Base-by-base conservation (phyloP, 1,284 basidiomycete species). In the Heterobasidion parviporum region DNA sequence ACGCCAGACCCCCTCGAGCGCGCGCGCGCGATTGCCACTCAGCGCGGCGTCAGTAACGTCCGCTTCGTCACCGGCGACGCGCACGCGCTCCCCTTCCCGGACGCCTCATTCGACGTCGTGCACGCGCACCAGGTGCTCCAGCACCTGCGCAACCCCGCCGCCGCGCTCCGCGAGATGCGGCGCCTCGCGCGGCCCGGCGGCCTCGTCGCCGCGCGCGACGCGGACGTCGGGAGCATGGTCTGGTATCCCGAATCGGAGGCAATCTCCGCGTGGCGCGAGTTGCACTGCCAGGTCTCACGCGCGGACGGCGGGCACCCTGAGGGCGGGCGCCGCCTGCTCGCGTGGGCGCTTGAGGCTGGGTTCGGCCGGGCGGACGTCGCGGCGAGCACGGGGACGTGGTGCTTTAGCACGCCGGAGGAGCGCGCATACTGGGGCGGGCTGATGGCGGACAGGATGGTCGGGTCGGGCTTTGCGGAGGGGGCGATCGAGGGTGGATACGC, bases 101-200 rank as follows among this genome's bases (percentile, higher is more conserved):
- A 76, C 59, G 64, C 56, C 38, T 63, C 68, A 9, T 75, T 74
- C 63, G 76, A 77, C 63, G 65, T 76, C 58, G 73, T 74, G n/a
- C 73, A 76, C 59, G 69, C 70, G 41, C 74, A 76, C 58, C 74
- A 77, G 61, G 74, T 78, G 12, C 65, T 77, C 4, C 71, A 74
- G 62, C 75, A 78, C 62, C 62, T 76, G 36, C 48, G 60, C 7
- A 70, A 77, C 55, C 75, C 75, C 2, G 63, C 73, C 16, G 56
- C 61, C 32, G 68, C 70, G 8, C 63, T 77, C 41, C 64, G 65
- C 51, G 76, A 78, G 65, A 76, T 78, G 74, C 65, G 64, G 8
- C 67, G 76, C 33, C 74, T 77, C 47, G 64, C 69, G 0, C 74
- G 72, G 59, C 64, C 67, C 2, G 75, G 74, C 34, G 75, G 76